phyloP scores from a whole-genome alignment of 1,139 yeast species.

The Debaryomyces coudertii region DNA sequence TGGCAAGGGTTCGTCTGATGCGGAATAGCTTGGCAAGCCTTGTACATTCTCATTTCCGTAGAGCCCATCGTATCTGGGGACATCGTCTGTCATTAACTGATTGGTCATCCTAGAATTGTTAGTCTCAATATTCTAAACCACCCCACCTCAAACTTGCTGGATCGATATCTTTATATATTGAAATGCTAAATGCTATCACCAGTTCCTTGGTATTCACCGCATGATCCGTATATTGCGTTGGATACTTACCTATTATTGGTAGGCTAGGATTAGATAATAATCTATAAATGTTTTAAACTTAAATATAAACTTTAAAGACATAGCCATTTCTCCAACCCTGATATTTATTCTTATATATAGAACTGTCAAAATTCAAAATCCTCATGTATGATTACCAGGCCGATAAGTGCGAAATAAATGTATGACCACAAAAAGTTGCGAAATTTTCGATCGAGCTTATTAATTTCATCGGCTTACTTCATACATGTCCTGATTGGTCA shows the following conservation, averaged over 20 bases:
- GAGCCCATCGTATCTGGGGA: conserved; percentile 5
- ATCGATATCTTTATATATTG: neutral
- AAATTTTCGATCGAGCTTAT: neutral
- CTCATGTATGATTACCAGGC: neutral
- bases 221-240: no score
- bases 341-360: neutral
- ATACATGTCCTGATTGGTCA: neutral
- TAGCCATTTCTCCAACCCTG: neutral
- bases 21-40: conserved; percentile 23
- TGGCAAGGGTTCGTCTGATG: conserved; percentile 34
- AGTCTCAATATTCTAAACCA: neutral
- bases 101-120: neutral
- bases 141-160: neutral
- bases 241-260: no score
- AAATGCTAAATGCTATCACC: no score
- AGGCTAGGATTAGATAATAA: no score
- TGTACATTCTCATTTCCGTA: conserved; percentile 8
- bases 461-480: neutral
- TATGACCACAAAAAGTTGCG: neutral
- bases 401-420: neutral
- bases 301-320: no score
- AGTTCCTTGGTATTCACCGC: no score
- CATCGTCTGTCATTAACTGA: neutral
- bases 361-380: neutral
- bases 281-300: no score